Base-by-base conservation (phyloP, 2,329 filamentous ascomycete species). In the Verticillium dahliae region DNA sequence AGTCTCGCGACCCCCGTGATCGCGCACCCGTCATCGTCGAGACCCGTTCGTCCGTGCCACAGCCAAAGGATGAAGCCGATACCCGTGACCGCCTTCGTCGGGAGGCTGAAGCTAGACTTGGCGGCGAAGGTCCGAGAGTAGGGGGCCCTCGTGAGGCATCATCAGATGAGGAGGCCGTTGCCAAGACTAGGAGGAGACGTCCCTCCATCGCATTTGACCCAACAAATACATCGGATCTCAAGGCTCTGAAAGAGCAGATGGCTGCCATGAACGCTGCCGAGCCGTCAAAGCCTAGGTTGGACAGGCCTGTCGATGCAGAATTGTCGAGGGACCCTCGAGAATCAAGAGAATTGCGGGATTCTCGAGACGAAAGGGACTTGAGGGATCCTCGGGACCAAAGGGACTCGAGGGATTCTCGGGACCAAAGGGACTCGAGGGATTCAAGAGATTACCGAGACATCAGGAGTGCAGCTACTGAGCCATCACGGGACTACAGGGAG, bases 191-290 rank as follows among this genome's bases (percentile, higher is more conserved):
- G 18, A 76, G 80, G 52, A 75, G 76, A 6, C 68, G 68, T 31
- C 75, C 74, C 15, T 67, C 41, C 6, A 33, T 71, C 52, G 74
- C 73, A 1, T 86, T 86, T 63, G 75, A 84, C 62, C 82, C 82
- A 6, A 85, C 80, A 34, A 79, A 86, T 65, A 76, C 81, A 2
- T 76, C 75, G 35, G 80, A 80, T 15, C 65, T 86, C 15, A 76
- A 75, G 61, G 78, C 79, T 10, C 70, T 85, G 52, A 82, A 83
- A 66, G 78, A 81, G 31, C 76, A 84, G 66, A 71, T 83, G 35
- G 77, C 81, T 18, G 76, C 79, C 37, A 74, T 80, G 66, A 74
- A 75, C 35, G 59, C 54, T 6, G 13, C 54, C 10, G 54, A 56
- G 10, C 2, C 54, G 2, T n/a, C 54, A 13, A 56, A 56, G 13